Conservation (phyloP, 257 asterid genomes). For the Echites panduratus region DNA sequence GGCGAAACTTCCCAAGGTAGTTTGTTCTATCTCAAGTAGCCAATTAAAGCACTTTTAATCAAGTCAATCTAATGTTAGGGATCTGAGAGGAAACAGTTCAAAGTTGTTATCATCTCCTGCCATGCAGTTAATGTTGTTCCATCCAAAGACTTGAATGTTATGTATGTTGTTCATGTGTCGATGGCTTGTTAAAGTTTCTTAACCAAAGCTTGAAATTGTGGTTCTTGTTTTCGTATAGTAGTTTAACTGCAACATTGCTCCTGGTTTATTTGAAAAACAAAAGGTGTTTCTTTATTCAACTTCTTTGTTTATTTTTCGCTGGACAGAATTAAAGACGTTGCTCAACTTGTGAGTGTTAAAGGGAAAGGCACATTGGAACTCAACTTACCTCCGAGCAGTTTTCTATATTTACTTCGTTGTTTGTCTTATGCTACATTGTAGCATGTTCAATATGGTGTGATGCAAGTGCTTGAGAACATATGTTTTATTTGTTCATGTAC, state of each 20-base stretch:
- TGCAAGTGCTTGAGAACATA: neutral
- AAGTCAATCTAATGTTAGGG: neutral
- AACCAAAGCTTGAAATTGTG: neutral
- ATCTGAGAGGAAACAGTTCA: too few relatives aligned
- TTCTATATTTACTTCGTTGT: neutral
- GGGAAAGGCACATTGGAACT: conserved; percentile 95
- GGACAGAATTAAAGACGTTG: conserved; percentile 91
- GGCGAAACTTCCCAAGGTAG: conserved; percentile 68
- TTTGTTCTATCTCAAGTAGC: neutral
- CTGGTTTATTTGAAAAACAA: neutral
- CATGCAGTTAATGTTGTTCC: neutral
- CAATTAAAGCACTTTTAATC: neutral
- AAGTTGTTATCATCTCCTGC: too few relatives aligned
- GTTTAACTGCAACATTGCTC: neutral
- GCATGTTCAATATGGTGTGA: too few relatives aligned
- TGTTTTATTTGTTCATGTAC: neutral
- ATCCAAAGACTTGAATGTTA: neutral
- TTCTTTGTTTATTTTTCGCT: conserved; percentile 1
- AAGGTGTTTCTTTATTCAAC: neutral
- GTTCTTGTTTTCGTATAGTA: neutral
- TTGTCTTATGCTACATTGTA: neutral
- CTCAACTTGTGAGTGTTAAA: conserved; percentile 90
- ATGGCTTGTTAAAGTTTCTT: neutral
- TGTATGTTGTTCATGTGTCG: neutral
- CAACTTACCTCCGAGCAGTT: conserved; percentile 31